These are phyloP conservation scores for Odontarrhena argentea DNA, from an alignment of 345 rosid genomes.

Conservation along the genomic window DNA sequence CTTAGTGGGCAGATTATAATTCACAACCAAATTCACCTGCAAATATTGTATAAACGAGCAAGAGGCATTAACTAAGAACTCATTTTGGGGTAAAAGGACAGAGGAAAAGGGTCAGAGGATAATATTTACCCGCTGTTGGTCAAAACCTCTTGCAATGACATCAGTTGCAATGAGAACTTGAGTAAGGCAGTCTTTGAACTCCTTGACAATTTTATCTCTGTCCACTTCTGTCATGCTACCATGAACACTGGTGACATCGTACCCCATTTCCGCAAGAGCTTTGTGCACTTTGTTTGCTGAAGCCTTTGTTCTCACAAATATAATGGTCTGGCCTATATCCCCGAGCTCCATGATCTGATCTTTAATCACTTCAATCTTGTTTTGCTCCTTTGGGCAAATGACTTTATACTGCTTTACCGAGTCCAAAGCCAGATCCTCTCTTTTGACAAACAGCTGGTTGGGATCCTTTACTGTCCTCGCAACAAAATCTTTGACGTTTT, in stretches of 20 bases:
- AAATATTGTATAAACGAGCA: constrained; percentile 25
- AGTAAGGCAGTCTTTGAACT: constrained; percentile 85
- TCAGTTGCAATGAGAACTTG: constrained; percentile 91
- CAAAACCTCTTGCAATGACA: constrained; percentile 90
- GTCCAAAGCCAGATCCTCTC: constrained; percentile 84
- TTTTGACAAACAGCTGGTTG: constrained; percentile 89
- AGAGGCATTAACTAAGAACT: not conserved
- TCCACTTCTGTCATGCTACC: constrained; percentile 66
- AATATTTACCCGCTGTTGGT: constrained; percentile 77
- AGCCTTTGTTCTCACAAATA: constrained; percentile 67
- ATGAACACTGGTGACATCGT: constrained; percentile 80
- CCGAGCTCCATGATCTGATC: constrained; percentile 86
- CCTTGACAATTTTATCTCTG: constrained; percentile 82
- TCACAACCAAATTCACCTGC: constrained; percentile 89
- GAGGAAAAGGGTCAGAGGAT: constrained; percentile 12
- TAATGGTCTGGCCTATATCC: constrained; percentile 82
- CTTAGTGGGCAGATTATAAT: constrained; percentile 80
- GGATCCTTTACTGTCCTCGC: constrained; percentile 56
- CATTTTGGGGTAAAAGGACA: not conserved
- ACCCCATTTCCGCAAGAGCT: constrained; percentile 70
- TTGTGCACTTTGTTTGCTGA: constrained; percentile 66
- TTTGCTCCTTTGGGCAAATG: constrained; percentile 67
- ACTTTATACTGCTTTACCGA: constrained; percentile 94
- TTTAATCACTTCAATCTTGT: constrained; percentile 72
- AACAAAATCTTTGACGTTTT: constrained; percentile 79